These are phyloP conservation scores for Punica granatum DNA, from an alignment of 345 rosid species.

Conservation along the genomic window DNA sequence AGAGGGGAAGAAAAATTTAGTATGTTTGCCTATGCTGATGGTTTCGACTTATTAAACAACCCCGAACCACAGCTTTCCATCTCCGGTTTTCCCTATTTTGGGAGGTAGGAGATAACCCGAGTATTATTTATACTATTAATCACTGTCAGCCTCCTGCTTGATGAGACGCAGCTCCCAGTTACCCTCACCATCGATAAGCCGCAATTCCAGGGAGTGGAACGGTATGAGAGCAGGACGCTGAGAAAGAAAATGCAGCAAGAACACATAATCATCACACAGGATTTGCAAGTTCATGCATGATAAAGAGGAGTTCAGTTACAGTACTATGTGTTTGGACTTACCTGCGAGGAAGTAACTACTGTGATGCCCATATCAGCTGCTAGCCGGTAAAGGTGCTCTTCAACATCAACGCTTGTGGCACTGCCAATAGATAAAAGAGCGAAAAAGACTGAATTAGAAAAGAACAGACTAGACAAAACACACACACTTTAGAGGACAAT, in stretches of 20 bases:
- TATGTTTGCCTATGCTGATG: background rate
- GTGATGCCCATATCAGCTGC: conserved; percentile 82
- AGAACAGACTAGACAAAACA: background rate
- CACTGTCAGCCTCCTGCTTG: conserved; percentile 27
- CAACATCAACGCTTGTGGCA: conserved; percentile 93
- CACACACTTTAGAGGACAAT: background rate
- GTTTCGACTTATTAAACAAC: background rate
- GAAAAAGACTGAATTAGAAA: background rate
- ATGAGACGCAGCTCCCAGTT: conserved; percentile 87
- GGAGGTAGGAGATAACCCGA: background rate
- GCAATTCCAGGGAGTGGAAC: conserved; percentile 71
- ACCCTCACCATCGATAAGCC: conserved; percentile 93
- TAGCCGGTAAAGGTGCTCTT: conserved; percentile 87
- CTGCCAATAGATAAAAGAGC: conserved; percentile 29
- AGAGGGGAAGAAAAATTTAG: background rate
- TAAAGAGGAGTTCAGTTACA: background rate
- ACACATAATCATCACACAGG: background rate
- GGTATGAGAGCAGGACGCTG: conserved; percentile 97
- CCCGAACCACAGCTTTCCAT: background rate
- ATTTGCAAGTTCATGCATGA: background rate
- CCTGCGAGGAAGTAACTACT: conserved; percentile 90
- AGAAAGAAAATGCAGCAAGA: background rate
- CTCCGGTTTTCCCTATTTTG: background rate
- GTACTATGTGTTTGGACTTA: conserved; percentile 15
- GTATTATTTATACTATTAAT: background rate